A percentile compares a stretch with the other conserved stretches of the same genome.
These are phyloP conservation scores for Monosporozyma yasuniensis DNA, from an alignment of 805 yeast species.

Conservation along the genomic window DNA sequence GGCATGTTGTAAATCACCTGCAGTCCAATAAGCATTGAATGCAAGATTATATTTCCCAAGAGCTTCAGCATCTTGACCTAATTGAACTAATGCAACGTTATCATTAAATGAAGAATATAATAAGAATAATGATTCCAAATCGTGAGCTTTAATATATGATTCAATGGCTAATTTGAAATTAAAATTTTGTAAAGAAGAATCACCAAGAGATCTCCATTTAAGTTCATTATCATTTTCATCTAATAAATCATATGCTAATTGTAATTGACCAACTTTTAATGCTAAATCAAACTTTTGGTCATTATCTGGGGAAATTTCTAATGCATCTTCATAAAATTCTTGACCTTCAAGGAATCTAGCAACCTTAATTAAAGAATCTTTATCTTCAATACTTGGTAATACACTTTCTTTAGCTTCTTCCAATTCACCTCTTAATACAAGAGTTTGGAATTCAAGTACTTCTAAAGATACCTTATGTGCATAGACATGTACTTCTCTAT, in stretches of 20 bases:
- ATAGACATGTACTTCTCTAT: conserved; percentile 76
- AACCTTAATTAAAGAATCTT: conserved; percentile 62
- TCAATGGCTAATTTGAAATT: conserved; percentile 71
- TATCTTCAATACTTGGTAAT: conserved; percentile 49
- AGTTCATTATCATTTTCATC: conserved; percentile 44
- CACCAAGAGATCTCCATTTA: conserved; percentile 91
- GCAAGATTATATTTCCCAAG: conserved; percentile 83
- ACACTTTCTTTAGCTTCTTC: conserved; percentile 63
- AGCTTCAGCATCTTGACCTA: conserved; percentile 60
- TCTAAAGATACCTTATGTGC: conserved; percentile 76
- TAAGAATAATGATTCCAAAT: conserved; percentile 71
- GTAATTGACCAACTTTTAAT: conserved; percentile 60
- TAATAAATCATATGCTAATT: conserved; percentile 63
- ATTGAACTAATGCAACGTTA: conserved; percentile 44
- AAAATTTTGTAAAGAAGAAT: conserved; percentile 70
- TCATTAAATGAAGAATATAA: conserved; percentile 76
- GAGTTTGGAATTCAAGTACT: conserved; percentile 91
- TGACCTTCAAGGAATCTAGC: conserved; percentile 92
- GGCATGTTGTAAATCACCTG: conserved; percentile 60
- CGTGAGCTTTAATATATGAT: conserved; percentile 70
- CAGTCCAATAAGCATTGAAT: conserved; percentile 83
- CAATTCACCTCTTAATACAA: conserved; percentile 88
- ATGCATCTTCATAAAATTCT: conserved; percentile 77
- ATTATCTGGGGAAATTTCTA: conserved; percentile 70
- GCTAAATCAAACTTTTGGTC: conserved; percentile 93